Percentiles rank a stretch among this genome's conserved stretches.
phyloP scores from a whole-genome alignment of 441 rosid species.

The Eutrema salsugineum region DNA sequence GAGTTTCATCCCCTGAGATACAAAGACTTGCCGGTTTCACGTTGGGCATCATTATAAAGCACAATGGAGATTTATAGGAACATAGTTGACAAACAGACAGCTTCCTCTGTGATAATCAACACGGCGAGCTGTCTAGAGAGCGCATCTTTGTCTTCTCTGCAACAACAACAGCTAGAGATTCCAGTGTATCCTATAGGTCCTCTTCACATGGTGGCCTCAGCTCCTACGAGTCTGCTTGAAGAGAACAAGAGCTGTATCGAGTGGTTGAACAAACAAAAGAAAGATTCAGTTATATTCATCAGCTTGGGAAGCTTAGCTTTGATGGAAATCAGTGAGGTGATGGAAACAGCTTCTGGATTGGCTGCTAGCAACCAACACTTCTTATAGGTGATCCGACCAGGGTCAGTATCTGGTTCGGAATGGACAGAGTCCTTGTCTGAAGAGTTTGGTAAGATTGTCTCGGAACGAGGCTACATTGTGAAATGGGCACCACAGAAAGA shows the following conservation, averaged over 20 bases:
- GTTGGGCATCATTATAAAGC: conserved; percentile 4
- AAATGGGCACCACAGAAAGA: conserved; percentile 48
- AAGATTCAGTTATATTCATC: conserved; percentile 32
- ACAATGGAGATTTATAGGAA: not conserved
- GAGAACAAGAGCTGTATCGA: conserved; percentile 38
- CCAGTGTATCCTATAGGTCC: conserved; percentile 36
- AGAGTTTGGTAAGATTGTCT: conserved; percentile 17
- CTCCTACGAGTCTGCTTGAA: conserved; percentile 24
- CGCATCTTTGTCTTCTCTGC: conserved; percentile 17
- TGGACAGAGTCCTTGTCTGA: conserved; percentile 28
- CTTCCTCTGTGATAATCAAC: conserved; percentile 37
- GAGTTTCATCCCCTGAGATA: conserved; percentile 29
- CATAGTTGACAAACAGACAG: not conserved
- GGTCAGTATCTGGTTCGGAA: conserved; percentile 16
- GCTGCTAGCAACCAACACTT: conserved; percentile 28
- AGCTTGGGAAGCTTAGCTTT: conserved; percentile 40
- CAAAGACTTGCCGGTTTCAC: conserved; percentile 28
- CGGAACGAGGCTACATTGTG: conserved; percentile 27
- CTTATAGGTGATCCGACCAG: conserved; percentile 43
- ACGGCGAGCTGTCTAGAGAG: conserved; percentile 36
- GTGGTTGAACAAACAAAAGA: conserved; percentile 44
- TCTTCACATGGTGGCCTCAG: conserved; percentile 35
- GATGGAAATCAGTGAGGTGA: conserved; percentile 10
- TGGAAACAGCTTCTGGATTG: conserved; percentile 33
- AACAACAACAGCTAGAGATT: conserved; percentile 1